Base-by-base conservation (phyloP, 441 rosid species). In the Aleurites moluccanus region DNA sequence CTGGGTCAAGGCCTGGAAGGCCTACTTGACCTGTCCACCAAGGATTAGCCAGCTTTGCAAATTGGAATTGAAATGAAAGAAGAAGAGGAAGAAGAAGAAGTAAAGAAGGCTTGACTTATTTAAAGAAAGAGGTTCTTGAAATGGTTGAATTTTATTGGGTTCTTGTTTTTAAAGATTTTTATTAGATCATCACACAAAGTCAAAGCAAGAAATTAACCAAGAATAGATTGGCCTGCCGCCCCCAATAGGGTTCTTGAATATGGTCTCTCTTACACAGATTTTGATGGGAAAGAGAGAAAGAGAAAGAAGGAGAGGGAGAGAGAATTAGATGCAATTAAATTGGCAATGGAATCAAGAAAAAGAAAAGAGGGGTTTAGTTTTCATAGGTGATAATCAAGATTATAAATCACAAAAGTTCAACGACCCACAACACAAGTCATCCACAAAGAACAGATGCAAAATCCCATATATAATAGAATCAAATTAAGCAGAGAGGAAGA, bases 21-120 rank as follows among this genome's bases (percentile, higher is more conserved):
- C 91, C 91, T 61, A 86, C 80, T 42, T 85, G 96, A 70, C 86
- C 89, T 1, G 91, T 80, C 97, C 97, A 92, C 97, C 97, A 92
- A 72, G 92, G 94, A 79, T 91, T 92, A 76, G 97, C 90, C 97
- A 92, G 85, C 45, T 11, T 77, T 85, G 70, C 75, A 25, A 78
- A 73, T 69, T 53, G 59, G 73, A 35, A 38, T 20, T 23, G 40
- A 38, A 38, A 38, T 6, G 40, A 38, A 38, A 38, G 6, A 38
- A 38, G 40, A 38, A 38, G 6, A 38, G 6, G 40, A 38, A 38
- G 40, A 38, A 35, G 7, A 8, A 9, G 52, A 20, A 57, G 70
- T 27, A 42, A 38, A 23, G 69, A 49, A 38, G 18, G 55, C 0
- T 27, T 45, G 63, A 77, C 23, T 38, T 38, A 38, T 38, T 38